phyloP scores from a whole-genome alignment of 2,329 filamentous ascomycete species.

The Penicillium sp. region DNA sequence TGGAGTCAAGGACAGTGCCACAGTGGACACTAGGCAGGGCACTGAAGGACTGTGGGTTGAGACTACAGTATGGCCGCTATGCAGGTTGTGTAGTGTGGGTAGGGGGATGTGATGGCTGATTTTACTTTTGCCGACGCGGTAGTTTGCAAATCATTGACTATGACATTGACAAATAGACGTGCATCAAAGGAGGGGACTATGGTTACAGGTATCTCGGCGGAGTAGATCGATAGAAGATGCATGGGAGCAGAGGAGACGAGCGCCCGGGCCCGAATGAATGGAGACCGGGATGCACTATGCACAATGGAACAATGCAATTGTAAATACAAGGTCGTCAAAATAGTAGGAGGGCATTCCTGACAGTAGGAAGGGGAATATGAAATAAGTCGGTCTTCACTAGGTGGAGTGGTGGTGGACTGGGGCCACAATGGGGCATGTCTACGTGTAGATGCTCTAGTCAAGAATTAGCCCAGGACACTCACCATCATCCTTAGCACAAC shows the following conservation, averaged over 20 bases:
- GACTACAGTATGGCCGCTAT: not conserved
- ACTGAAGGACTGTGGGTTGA: not conserved
- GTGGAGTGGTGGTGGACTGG: not conserved
- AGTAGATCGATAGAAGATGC: not conserved
- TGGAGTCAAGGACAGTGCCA: no score
- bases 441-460: conserved; percentile 40
- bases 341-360: not conserved
- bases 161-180: not conserved
- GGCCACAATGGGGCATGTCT: conserved; percentile 8
- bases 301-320: not conserved
- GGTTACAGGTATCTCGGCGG: not conserved
- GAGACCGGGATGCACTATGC: not conserved
- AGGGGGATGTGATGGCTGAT: not conserved
- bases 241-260: not conserved
- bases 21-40: no score
- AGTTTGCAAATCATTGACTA: not conserved
- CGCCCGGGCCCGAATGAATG: not conserved
- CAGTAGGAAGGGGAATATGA: not conserved
- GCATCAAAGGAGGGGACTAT: not conserved
- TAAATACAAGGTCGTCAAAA: not conserved
- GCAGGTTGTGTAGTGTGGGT: not conserved
- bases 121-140: not conserved
- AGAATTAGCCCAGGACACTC: conserved; percentile 11
- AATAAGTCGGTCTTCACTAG: no score
- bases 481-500: no score